phyloP scores from a whole-genome alignment of 225 moss, liverwort and hornwort species.

The Straminergon stramineum region DNA sequence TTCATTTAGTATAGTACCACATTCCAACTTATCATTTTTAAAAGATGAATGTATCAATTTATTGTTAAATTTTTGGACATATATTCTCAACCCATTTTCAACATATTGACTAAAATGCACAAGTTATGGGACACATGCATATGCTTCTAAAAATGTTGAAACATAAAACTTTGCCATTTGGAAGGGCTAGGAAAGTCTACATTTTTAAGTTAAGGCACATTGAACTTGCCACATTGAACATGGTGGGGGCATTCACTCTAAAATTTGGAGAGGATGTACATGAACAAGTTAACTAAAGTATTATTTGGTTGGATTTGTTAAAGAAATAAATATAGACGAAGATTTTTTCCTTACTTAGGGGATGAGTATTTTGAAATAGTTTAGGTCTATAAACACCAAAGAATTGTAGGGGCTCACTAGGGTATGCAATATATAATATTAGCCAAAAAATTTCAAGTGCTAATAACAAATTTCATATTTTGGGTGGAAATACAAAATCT shows the following conservation, averaged over 20 bases:
- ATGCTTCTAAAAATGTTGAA: too few species aligned
- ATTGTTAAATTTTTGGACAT: too few species aligned
- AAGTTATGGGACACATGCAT: too few species aligned
- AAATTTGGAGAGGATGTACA: not conserved
- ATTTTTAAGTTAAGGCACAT: not conserved
- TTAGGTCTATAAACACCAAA: not conserved
- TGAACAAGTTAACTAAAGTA: not conserved
- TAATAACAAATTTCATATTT: not conserved
- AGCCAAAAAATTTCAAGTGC: not conserved
- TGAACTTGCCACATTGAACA: not conserved
- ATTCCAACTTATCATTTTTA: too few species aligned
- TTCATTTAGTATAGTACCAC: too few species aligned
- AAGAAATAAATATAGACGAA: not conserved
- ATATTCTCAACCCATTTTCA: too few species aligned
- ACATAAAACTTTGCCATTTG: too few species aligned
- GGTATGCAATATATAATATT: too few species aligned
- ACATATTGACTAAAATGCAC: too few species aligned
- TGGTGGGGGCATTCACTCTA: rapidly evolving
- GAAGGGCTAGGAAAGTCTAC: not conserved
- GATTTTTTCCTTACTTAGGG: too few species aligned
- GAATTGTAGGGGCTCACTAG: rapidly evolving
- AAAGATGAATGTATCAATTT: too few species aligned
- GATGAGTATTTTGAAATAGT: too few species aligned
- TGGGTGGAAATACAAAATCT: not conserved
- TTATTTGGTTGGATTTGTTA: not conserved